A percentile compares a stretch with the other conserved stretches of the same genome.
phyloP scores from a whole-genome alignment of 495 filamentous ascomycete species.

The Neurospora sp. region DNA sequence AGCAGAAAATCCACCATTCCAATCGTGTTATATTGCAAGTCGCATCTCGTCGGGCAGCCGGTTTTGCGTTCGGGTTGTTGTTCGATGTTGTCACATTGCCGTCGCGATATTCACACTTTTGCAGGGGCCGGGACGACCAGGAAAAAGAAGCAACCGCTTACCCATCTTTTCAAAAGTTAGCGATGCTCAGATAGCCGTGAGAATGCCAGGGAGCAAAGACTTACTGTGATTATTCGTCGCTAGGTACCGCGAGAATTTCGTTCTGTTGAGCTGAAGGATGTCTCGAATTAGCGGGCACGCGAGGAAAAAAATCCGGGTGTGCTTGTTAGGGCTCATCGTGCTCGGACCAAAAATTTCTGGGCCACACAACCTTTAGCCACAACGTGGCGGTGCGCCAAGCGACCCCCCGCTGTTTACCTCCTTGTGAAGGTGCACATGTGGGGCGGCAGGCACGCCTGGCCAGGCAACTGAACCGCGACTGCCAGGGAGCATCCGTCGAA shows the following conservation, averaged over 20 bases:
- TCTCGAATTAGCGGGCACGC: conserved; percentile 24
- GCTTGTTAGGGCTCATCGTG: conserved; percentile 27
- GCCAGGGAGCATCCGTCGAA: background rate
- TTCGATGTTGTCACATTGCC: background rate
- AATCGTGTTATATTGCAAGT: background rate
- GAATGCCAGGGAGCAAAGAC: conserved; percentile 9
- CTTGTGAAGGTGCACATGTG: background rate
- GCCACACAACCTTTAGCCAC: background rate
- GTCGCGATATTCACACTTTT: background rate
- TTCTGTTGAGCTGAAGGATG: conserved; percentile 19
- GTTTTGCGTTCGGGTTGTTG: background rate
- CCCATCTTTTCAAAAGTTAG: conserved; percentile 35
- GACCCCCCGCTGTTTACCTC: background rate
- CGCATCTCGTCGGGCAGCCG: background rate
- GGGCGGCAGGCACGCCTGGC: background rate
- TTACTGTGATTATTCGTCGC: conserved; percentile 33
- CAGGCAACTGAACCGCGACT: background rate
- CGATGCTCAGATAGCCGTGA: background rate
- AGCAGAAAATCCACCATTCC: background rate
- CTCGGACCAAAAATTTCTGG: conserved; percentile 12
- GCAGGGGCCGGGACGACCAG: background rate
- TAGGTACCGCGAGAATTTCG: conserved; percentile 20
- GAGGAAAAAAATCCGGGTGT: conserved; percentile 24
- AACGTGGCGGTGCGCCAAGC: background rate
- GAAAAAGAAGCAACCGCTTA: conserved; percentile 29